These are phyloP conservation scores for Corniculantispora saksenae DNA, from an alignment of 2,329 filamentous ascomycete species.

Conservation along the genomic window DNA sequence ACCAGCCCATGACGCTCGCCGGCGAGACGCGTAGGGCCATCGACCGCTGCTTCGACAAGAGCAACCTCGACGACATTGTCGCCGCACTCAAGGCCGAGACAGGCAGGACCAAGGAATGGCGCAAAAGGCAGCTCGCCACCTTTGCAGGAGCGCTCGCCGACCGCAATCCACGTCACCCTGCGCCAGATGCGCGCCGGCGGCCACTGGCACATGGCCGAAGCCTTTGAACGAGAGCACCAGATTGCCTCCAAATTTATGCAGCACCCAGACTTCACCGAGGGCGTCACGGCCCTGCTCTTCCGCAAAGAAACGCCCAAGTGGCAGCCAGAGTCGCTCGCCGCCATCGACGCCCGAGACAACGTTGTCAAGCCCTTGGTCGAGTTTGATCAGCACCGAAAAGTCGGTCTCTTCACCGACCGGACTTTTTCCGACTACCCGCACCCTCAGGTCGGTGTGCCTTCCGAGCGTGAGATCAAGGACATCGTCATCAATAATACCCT, in stretches of 20 bases:
- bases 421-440: slow-evolving; percentile 77
- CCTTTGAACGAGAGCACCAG: slow-evolving; percentile 82
- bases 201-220: slow-evolving; percentile 77
- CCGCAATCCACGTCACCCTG: slow-evolving; percentile 80
- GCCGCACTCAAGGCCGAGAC: slow-evolving; percentile 59
- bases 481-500: slow-evolving; percentile 42
- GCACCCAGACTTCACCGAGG: slow-evolving; percentile 87
- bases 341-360: slow-evolving; percentile 56
- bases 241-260: slow-evolving; percentile 88
- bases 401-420: slow-evolving; percentile 62
- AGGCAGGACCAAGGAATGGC: slow-evolving; percentile 68
- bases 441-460: slow-evolving; percentile 68
- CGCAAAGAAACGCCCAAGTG: slow-evolving; percentile 71
- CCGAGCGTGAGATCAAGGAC: slow-evolving; percentile 60
- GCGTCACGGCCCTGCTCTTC: slow-evolving; percentile 80
- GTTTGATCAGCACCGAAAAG: slow-evolving; percentile 42
- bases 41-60: slow-evolving; percentile 76
- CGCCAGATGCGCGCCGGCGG: slow-evolving; percentile 77
- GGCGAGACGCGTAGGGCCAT: slow-evolving; percentile 77
- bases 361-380: slow-evolving; percentile 71
- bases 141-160: slow-evolving; percentile 81
- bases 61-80: slow-evolving; percentile 70
- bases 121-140: slow-evolving; percentile 70
- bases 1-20: slow-evolving; percentile 65
- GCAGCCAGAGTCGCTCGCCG: slow-evolving; percentile 72